A percentile compares a stretch with the other conserved stretches of the same genome.
Evolutionary conservation across 441 rosid genomes (phyloP).

Genomic region (Pelargonium citronellum): DNA sequence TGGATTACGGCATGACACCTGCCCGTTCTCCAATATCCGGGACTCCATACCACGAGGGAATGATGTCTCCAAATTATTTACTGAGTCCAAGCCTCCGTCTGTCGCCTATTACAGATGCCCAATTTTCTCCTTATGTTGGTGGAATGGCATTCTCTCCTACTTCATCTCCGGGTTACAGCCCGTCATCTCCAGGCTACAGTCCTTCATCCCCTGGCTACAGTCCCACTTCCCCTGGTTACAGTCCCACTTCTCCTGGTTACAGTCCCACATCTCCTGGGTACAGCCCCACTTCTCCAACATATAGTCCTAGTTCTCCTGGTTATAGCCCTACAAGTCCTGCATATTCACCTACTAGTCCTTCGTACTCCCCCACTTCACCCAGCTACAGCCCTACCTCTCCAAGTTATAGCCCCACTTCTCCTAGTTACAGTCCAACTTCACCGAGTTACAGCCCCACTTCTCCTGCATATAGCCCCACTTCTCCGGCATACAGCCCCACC

Average conservation of each 20-base stretch:
- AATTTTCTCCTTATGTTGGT: constrained; percentile 81
- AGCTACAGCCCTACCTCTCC: constrained; percentile 27
- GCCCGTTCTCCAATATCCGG: constrained; percentile 73
- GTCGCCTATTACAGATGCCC: constrained; percentile 77
- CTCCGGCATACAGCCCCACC: constrained; percentile 60
- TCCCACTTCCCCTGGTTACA: constrained; percentile 56
- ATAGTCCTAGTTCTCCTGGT: constrained; percentile 37
- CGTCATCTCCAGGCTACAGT: constrained; percentile 61
- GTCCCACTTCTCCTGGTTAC: constrained; percentile 40
- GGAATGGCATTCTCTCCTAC: constrained; percentile 87
- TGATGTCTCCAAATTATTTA: constrained; percentile 90
- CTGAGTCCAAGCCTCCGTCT: constrained; percentile 72
- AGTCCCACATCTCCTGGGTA: constrained; percentile 55
- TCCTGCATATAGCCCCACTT: constrained; percentile 71
- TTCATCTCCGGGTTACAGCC: constrained; percentile 79
- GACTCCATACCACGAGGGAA: constrained; percentile 87
- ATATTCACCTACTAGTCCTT: constrained; percentile 59
- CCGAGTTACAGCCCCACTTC: constrained; percentile 69
- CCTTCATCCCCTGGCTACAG: constrained; percentile 84
- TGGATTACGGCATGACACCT: constrained; percentile 89
- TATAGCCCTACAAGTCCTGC: constrained; percentile 53
- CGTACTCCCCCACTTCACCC: constrained; percentile 82
- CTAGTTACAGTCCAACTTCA: constrained; percentile 59
- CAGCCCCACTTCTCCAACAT: constrained; percentile 43
- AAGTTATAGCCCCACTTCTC: constrained; percentile 70